Evolutionary conservation across 768 basidiomycete species (phyloP).

Genomic region (Punctularia strigosozonata): DNA sequence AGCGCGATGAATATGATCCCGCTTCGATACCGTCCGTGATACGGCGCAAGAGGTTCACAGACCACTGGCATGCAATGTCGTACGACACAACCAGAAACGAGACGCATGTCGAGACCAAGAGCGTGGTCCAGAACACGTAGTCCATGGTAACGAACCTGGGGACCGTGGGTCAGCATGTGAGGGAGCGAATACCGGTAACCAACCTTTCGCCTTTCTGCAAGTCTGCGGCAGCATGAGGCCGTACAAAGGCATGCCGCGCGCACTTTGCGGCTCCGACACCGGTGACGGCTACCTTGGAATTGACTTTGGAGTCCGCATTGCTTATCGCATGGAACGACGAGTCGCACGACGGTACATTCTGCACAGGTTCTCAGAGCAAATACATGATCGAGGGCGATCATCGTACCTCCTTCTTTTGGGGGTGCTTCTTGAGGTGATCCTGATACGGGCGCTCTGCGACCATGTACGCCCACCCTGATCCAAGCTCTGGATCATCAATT

Average conservation of each 20-base stretch:
- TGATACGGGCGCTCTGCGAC: slow-evolving; percentile 13
- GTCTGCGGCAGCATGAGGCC: slow-evolving; percentile 9
- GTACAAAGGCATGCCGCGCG: slow-evolving; percentile 13
- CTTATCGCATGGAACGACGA: slow-evolving; percentile 9
- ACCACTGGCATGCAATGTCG: slow-evolving; percentile 10
- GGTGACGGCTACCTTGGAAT: slow-evolving; percentile 4
- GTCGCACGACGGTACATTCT: slow-evolving; percentile 7
- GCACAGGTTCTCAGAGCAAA: not conserved
- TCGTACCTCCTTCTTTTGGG: slow-evolving; percentile 12
- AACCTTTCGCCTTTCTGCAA: slow-evolving; percentile 16
- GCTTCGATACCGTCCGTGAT: no score
- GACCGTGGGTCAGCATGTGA: not conserved
- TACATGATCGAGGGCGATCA: not conserved
- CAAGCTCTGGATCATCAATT: slow-evolving; percentile 14
- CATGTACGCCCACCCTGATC: slow-evolving; percentile 15
- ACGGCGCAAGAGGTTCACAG: not conserved
- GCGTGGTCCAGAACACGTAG: slow-evolving; percentile 8
- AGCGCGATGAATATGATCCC: no score
- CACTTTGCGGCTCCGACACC: slow-evolving; percentile 9
- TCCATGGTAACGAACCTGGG: slow-evolving; percentile 13
- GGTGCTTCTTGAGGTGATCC: slow-evolving; percentile 6
- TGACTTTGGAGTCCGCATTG: slow-evolving; percentile 6
- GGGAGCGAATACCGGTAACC: not conserved
- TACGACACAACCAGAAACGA: slow-evolving; percentile 7
- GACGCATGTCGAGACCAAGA: not conserved